Base-by-base conservation (phyloP, 129 eudicot species). In the Heracleum sosnowskyi region DNA sequence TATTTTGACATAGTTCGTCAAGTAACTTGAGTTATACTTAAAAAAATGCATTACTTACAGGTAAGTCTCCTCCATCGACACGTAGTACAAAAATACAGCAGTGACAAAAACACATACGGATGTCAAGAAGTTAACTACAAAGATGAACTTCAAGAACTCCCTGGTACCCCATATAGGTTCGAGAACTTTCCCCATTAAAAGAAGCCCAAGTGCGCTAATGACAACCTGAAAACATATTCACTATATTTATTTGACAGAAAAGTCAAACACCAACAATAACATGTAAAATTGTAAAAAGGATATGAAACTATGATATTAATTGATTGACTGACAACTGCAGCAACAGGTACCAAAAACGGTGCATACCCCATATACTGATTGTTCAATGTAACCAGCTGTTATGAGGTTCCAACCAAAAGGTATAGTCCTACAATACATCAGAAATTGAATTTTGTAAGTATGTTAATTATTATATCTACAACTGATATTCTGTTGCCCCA, bases 371-470 rank as follows among this genome's bases (percentile, higher is more conserved):
- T 87, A 77, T 81, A 91, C 51, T 71, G 98, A 82, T 73, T 95
- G 98, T 84, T 95, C 98, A 74, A 87, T 63, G 73, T 95, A 95
- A 75, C 98, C 98, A 73, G 98, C 96, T 69, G 98, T 95, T 76
- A 95, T 77, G 79, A 95, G 98, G 81, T 95, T 95, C 98, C 98
- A 95, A 69, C 87, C 97, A 87, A 95, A 95, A 64, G 98, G 98
- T 84, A 95, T 95, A 34, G 98, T 95, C 94, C 98, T 95, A 82
- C 84, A 82, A 83, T 64, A 75, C n/a, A 79, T 51, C 57, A 68
- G 39, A 79, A 44, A 41, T 33, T 77, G 7, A 35, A 79, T 44
- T 36, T 28, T 8, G 78, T 73, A 33, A 82, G 45, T 71, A 9
- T 3, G 11, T 41, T 20, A 57, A 55, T 24, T 16, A 29, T 41